Base-by-base conservation (phyloP, 2,329 filamentous ascomycete genomes). In the Claviceps digitariae region DNA sequence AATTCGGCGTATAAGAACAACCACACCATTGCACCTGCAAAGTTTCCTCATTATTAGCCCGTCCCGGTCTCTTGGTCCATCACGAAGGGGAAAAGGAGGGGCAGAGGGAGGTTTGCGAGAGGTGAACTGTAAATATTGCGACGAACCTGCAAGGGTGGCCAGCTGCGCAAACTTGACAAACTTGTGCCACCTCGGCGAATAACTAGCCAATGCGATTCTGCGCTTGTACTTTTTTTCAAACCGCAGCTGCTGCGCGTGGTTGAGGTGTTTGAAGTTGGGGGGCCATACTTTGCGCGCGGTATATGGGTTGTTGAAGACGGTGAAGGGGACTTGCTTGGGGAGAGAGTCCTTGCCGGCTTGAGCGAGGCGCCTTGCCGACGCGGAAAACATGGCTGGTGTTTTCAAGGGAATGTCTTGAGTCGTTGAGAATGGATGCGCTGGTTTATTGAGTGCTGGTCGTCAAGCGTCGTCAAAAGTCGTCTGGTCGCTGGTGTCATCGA, bases 141-240 rank as follows among this genome's bases (percentile, higher is more conserved):
- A 69, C 77, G 55, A 62, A 83, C 81, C 77, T 51, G 76, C 71
- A 47, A 83, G 74, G 41, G 72, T 78, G 25, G 69, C 69, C 12
- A 82, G 77, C 67, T 89, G 86, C 50, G 76, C 75, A 57, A 89
- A 70, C 67, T 81, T 81, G 53, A 84, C 72, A 56, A 70, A 74
- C 66, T 83, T 87, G 44, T 78, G 75, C 82, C 83, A 87, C 48
- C 69, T 66, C 9, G 84, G 84, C 23, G 82, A 72, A 43, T 76
- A 74, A 63, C 77, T 78, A 60, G 81, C 79, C 59, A 86, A 67
- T 54, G 76, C 74, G 27, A 85, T 68, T 52, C 87, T 77, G 51
- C 87, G 76, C 69, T 88, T 86, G 69, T 85, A 90, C 64, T 85
- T 83, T 66, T 86, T 82, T 72, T 91, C 87, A 60, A 89, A 83